Evolutionary conservation across 768 basidiomycete genomes (phyloP).

Genomic region (Suillus clintonianus): DNA sequence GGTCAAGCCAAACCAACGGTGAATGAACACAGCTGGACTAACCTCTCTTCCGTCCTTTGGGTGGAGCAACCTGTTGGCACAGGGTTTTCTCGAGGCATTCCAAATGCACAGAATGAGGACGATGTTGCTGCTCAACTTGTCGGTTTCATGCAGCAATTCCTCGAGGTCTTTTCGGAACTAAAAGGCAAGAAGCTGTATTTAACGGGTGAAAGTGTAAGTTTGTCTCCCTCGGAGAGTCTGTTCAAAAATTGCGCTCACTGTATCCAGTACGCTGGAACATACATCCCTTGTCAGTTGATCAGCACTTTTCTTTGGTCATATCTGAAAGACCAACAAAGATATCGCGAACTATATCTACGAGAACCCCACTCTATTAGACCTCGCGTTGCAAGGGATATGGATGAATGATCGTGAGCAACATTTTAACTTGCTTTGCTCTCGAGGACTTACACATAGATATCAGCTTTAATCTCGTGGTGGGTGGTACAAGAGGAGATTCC

Average conservation of each 20-base stretch:
- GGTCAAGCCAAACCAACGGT: constrained; percentile 64
- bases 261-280: constrained; percentile 69
- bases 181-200: constrained; percentile 73
- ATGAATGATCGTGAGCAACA: constrained; percentile 63
- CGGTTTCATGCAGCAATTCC: constrained; percentile 71
- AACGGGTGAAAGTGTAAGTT: constrained; percentile 71
- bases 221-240: neutral
- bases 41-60: constrained; percentile 71
- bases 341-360: constrained; percentile 75
- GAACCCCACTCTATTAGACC: constrained; percentile 50
- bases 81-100: constrained; percentile 71
- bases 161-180: constrained; percentile 71
- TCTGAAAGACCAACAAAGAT: constrained; percentile 40
- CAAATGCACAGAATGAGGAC: constrained; percentile 60
- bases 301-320: neutral
- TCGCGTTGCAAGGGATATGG: constrained; percentile 74
- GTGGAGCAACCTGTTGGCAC: constrained; percentile 83
- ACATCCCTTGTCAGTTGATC: constrained; percentile 51
- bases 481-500: constrained; percentile 71
- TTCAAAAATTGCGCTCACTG: neutral
- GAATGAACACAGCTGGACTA: constrained; percentile 78
- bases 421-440: neutral
- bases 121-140: constrained; percentile 56
- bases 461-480: constrained; percentile 60
- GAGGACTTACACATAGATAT: neutral